These are phyloP conservation scores for Sugiyamaella grinbergsii DNA, from an alignment of 1,139 yeast species.

Conservation along the genomic window DNA sequence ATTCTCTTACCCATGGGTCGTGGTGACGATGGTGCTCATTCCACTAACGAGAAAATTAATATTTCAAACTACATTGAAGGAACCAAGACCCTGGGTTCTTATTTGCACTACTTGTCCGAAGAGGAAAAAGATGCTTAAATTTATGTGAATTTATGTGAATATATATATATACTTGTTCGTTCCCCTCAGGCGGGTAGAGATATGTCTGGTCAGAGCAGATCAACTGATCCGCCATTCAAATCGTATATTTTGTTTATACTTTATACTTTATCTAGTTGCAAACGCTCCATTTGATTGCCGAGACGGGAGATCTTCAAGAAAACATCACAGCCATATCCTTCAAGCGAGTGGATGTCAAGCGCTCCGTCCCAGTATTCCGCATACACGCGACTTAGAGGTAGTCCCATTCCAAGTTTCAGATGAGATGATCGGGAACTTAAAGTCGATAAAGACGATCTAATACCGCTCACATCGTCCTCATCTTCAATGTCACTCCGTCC, in stretches of 20 bases:
- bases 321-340: slow-evolving; percentile 91
- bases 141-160: not conserved
- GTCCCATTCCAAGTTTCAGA: slow-evolving; percentile 77
- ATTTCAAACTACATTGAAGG: slow-evolving; percentile 90
- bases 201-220: no score
- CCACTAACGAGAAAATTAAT: slow-evolving; percentile 92
- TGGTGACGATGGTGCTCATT: slow-evolving; percentile 99
- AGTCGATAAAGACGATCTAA: slow-evolving; percentile 49
- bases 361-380: slow-evolving; percentile 97
- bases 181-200: no score
- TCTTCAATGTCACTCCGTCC: slow-evolving; percentile 3
- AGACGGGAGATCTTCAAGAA: slow-evolving; percentile 74
- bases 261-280: slow-evolving; percentile 74
- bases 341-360: slow-evolving; percentile 74
- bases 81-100: slow-evolving; percentile 89
- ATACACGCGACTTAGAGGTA: slow-evolving; percentile 88
- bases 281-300: slow-evolving; percentile 64
- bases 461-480: slow-evolving; percentile 14
- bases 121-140: slow-evolving; percentile 41
- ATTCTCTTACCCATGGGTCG: slow-evolving; percentile 94
- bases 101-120: slow-evolving; percentile 79
- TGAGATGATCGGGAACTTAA: slow-evolving; percentile 73
- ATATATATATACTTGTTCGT: no score
- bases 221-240: no score
- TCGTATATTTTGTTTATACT: no score